A percentile compares a stretch with the other conserved stretches of the same genome.
These are phyloP conservation scores for Trichoderma orchidacearum DNA, from an alignment of 495 filamentous ascomycete species.

Conservation along the genomic window DNA sequence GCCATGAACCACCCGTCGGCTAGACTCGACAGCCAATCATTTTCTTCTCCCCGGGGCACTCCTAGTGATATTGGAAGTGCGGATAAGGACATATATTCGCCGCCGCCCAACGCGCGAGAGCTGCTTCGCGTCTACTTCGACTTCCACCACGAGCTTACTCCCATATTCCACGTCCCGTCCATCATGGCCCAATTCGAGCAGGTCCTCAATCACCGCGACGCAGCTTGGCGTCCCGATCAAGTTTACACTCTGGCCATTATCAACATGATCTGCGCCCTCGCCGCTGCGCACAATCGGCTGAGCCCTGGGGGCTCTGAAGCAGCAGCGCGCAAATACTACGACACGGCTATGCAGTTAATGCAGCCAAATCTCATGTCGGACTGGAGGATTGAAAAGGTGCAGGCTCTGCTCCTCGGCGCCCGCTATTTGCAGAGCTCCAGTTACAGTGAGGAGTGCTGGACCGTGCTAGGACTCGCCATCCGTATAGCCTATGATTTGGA, in stretches of 20 bases:
- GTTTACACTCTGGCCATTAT: conserved; percentile 2
- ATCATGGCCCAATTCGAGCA: conserved; percentile 5
- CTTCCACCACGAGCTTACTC: conserved; percentile 4
- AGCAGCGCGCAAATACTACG: background rate
- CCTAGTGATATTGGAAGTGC: background rate
- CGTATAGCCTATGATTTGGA: conserved; percentile 22
- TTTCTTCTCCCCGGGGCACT: background rate
- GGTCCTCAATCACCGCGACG: background rate
- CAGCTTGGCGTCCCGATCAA: background rate
- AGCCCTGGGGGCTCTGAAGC: background rate
- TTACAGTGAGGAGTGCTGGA: conserved; percentile 23
- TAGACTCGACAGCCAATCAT: conserved; percentile 1
- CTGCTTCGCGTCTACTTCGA: conserved; percentile 2
- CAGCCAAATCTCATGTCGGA: conserved; percentile 2
- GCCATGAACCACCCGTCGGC: conserved; percentile 3
- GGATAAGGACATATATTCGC: background rate
- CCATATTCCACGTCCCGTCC: conserved; percentile 4
- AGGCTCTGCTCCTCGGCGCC: conserved; percentile 19
- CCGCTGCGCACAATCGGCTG: conserved; percentile 1
- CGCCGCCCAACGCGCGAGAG: conserved; percentile 2
- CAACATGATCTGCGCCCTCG: conserved; percentile 4
- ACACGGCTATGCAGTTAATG: conserved; percentile 4
- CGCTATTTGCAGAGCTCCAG: conserved; percentile 23
- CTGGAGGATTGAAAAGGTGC: conserved; percentile 9
- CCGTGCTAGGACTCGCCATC: conserved; percentile 19